phyloP scores from a whole-genome alignment of 257 asterid species.

The Verbascum thapsus region DNA sequence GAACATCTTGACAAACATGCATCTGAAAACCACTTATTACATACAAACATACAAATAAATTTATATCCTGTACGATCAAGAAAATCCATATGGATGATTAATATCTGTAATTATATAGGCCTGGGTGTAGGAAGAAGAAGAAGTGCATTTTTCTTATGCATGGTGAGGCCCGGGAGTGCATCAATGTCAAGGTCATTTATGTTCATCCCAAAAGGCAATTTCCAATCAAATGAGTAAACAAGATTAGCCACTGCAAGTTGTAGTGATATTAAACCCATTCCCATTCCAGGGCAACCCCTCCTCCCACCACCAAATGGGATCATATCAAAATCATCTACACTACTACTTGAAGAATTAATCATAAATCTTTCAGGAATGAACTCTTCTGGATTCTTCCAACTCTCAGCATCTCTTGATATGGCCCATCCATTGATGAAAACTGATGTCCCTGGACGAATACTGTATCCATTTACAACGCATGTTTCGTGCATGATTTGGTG shows the following conservation, averaged over 20 bases:
- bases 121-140: conserved; percentile 20
- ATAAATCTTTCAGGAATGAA: conserved; percentile 39
- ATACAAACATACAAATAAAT: too few species aligned
- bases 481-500: conserved; percentile 3
- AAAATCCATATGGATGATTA: too few species aligned
- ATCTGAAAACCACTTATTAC: too few species aligned
- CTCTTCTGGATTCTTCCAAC: conserved; percentile 37
- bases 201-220: background rate
- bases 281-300: conserved; percentile 42
- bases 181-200: conserved; percentile 24
- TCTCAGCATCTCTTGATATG: conserved; percentile 38
- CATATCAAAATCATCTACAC: conserved; percentile 4
- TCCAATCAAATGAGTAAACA: conserved; percentile 34
- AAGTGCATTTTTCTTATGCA: conserved; percentile 42
- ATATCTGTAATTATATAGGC: too few species aligned
- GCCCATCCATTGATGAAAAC: conserved; percentile 47
- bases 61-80: too few species aligned
- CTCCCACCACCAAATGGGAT: conserved; percentile 42
- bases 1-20: too few species aligned
- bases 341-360: background rate
- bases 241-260: conserved; percentile 39
- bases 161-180: conserved; percentile 41
- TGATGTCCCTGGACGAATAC: conserved; percentile 24
- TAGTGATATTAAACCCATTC: conserved; percentile 33
- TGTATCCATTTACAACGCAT: conserved; percentile 28